phyloP scores from a whole-genome alignment of 2,329 filamentous ascomycete genomes.

The Botrytis porri region DNA sequence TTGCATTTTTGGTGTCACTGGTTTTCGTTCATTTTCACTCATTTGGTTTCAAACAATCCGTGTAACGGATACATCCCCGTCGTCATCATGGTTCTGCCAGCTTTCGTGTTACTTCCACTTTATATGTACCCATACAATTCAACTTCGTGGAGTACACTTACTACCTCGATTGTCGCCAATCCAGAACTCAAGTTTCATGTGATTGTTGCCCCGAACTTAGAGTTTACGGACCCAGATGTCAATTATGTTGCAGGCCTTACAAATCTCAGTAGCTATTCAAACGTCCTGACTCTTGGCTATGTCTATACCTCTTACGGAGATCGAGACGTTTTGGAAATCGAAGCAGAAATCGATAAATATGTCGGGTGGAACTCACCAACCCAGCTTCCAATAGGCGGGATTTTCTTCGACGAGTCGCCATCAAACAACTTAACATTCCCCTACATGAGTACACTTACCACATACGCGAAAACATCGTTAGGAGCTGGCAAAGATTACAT shows the following conservation, averaged over 20 bases:
- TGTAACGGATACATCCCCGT: not conserved
- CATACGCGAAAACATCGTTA: conserved; percentile 25
- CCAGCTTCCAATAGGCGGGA: conserved; percentile 2
- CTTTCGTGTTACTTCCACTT: conserved; percentile 29
- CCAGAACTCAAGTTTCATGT: conserved; percentile 29
- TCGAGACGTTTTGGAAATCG: conserved; percentile 37
- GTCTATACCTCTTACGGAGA: conserved; percentile 40
- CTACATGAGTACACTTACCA: conserved; percentile 27
- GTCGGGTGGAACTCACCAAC: conserved; percentile 37
- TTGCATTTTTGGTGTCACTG: not conserved
- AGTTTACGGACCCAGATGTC: conserved; percentile 22
- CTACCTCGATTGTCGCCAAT: conserved; percentile 24
- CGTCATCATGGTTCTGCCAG: conserved; percentile 13
- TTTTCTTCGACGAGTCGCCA: conserved; percentile 20
- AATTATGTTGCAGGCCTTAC: conserved; percentile 29
- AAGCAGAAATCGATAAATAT: conserved; percentile 40
- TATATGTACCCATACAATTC: conserved; percentile 31
- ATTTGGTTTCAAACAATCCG: not conserved
- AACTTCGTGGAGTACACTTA: conserved; percentile 29
- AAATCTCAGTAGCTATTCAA: conserved; percentile 29
- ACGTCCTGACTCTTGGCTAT: conserved; percentile 42
- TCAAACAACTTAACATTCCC: conserved; percentile 20
- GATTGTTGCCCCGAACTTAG: conserved; percentile 27
- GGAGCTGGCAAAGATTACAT: conserved; percentile 25
- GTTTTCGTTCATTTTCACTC: not conserved